Evolutionary conservation across 345 rosid species (phyloP).

Genomic region (Syzygium grande): DNA sequence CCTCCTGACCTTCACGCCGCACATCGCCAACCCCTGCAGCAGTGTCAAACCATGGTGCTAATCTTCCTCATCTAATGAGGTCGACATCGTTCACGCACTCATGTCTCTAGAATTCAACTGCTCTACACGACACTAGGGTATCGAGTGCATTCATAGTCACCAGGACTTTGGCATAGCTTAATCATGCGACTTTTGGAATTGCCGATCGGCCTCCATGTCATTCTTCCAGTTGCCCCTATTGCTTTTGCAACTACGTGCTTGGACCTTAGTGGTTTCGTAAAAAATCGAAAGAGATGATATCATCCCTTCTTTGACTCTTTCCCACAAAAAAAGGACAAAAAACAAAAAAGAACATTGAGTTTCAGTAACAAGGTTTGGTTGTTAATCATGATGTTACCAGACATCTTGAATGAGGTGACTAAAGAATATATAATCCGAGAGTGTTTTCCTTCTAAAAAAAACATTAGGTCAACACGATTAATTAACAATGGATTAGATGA

Average conservation of each 20-base stretch:
- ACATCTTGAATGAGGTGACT: neutral
- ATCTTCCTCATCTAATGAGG: no score
- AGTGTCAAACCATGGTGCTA: neutral
- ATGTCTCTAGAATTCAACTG: neutral
- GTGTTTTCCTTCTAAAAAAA: neutral
- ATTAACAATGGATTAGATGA: neutral
- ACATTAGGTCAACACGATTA: neutral
- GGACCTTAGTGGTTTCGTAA: neutral
- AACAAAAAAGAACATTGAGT: neutral
- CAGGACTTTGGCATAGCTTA: neutral
- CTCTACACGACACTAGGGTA: neutral
- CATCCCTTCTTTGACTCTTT: neutral
- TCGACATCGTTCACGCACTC: neutral
- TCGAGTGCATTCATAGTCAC: neutral
- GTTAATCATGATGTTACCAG: neutral
- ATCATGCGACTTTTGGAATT: neutral
- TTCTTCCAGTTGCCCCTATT: neutral
- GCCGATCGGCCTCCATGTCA: neutral
- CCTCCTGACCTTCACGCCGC: neutral
- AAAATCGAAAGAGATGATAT: neutral
- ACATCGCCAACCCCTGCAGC: no score
- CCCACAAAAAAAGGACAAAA: neutral
- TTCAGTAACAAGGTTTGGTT: neutral
- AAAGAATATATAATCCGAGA: neutral
- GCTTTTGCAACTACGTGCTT: neutral